Percentiles rank a stretch among this genome's conserved stretches.
Evolutionary conservation across 345 rosid species (phyloP).

Genomic region (Gossypium mustelinum): DNA sequence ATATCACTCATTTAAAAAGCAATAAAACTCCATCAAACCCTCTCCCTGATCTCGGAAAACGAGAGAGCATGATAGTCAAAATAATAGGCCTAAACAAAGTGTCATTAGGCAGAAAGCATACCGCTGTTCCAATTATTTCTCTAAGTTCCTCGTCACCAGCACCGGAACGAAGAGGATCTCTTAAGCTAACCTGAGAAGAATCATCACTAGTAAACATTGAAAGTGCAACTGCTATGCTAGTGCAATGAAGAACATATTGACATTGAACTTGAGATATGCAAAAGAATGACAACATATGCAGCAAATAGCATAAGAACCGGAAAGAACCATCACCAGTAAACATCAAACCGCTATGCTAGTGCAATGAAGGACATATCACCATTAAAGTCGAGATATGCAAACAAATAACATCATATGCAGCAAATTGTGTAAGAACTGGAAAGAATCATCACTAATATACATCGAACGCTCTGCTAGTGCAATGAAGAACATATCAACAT

Average conservation of each 20-base stretch:
- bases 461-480: no score
- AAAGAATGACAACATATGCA: not conserved
- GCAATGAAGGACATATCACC: no score
- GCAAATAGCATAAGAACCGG: not conserved
- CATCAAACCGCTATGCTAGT: no score
- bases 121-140: slow-evolving; percentile 88
- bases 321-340: no score
- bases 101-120: slow-evolving; percentile 28
- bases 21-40: not conserved
- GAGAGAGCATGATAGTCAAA: not conserved
- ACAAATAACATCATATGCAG: not conserved
- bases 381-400: not conserved
- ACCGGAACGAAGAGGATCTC: slow-evolving; percentile 84
- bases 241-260: not conserved
- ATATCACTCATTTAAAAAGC: slow-evolving; percentile 1
- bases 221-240: not conserved
- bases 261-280: not conserved
- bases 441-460: no score
- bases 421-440: not conserved
- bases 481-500: no score
- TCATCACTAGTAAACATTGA: not conserved
- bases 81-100: not conserved
- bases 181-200: slow-evolving; percentile 71
- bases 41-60: not conserved
- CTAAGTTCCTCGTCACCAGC: slow-evolving; percentile 63